Base-by-base conservation (phyloP, 2,329 filamentous ascomycete genomes). In the Penicillium sp. region DNA sequence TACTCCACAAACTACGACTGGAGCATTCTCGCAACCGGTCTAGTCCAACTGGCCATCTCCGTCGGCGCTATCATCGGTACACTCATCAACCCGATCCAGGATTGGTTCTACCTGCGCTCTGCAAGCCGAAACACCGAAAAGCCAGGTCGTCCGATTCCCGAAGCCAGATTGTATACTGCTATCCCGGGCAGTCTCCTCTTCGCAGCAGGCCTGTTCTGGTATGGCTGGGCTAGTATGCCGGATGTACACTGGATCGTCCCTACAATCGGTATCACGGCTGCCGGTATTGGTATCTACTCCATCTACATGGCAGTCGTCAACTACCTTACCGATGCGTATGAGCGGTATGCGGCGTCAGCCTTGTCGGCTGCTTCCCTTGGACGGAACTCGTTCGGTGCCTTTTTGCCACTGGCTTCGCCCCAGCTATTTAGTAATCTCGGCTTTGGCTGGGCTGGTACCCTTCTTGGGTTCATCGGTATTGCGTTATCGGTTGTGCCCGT, bases 301-400 rank as follows among this genome's bases (percentile, higher is more conserved):
- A 74, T 74, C 16, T 68, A 71, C 47, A 66, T 77, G 50, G 71
- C 71, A 13, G 73, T 71, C 3, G 66, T 74, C 1, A 77, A 77
- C 60, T 75, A 74, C 37, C 60, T 73, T 16, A 69, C 68, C 2
- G 73, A 77, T 50, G 69, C 74, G 0, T 77, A 76, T 43, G 69
- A 72, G 22, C 64, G 70, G 26, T 74, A 73, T 44, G 73, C 74
- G 3, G 73, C 72, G 0, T 73, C 68, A 2, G 70, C 74, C 0
- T 58, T 74, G 0, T 69, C 70, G 0, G 74, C 72, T 0, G 73
- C 71, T 2, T 71, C 70, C 0, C 61, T 76, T 2, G 62, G 72
- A 1, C 59, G 73, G 6, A 74, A 72, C 44, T 46, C 62, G 0
- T 67, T 75, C 13, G 74, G 68, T 4, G 71, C 70, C 0, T 74